Evolutionary conservation across 2,329 filamentous ascomycete genomes (phyloP), one percentile per base, ranked within the genome.

Genomic region (Sporothrix sp.): DNA sequence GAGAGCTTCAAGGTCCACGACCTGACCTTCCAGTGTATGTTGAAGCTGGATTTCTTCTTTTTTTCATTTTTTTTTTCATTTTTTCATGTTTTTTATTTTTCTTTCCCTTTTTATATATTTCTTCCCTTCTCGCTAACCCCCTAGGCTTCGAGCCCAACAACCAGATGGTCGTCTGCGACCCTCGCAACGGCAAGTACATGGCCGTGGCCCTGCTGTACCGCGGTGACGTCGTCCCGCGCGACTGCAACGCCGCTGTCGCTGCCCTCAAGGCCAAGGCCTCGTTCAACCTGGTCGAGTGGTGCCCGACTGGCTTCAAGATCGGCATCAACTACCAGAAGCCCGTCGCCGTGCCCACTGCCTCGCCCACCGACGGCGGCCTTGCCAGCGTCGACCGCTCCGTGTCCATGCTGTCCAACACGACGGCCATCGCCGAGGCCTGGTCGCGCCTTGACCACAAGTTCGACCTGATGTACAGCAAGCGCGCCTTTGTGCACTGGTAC

Each of bases 1-100:
- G 87, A 93, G 74, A 87, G 84, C 73, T 90, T 90, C 80, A 88
- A 87, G 75, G 83, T 89, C 50, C 77, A 81, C 56, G 87, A 93
- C 58, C 70, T 85, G 57, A 85, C 82, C 63, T 81, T 84, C 71
- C 81, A 85, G 67, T 85, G 82, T 85, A 73, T 63, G 77, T 71
- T 4, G 6, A n/a, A n/a, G n/a, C n/a, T n/a, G n/a, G n/a, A n/a
- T n/a, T n/a, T 14, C 4, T 1, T 21, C 18, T 7, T 38, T 7
- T 35, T 25, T 25, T 48, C 40, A n/a, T 28, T 13, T 33, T 13
- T 27, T 13, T 37, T 20, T 21, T n/a, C 11, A 36, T 7, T 10
- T 3, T 46, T 25, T n/a, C 7, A 13, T 35, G 8, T 32, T 16
- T 38, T 11, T 11, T 35, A 36, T 40, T 14, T 33, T 44, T 21